phyloP scores from a whole-genome alignment of 2,329 filamentous ascomycete genomes.

The Coniella lustricola region DNA sequence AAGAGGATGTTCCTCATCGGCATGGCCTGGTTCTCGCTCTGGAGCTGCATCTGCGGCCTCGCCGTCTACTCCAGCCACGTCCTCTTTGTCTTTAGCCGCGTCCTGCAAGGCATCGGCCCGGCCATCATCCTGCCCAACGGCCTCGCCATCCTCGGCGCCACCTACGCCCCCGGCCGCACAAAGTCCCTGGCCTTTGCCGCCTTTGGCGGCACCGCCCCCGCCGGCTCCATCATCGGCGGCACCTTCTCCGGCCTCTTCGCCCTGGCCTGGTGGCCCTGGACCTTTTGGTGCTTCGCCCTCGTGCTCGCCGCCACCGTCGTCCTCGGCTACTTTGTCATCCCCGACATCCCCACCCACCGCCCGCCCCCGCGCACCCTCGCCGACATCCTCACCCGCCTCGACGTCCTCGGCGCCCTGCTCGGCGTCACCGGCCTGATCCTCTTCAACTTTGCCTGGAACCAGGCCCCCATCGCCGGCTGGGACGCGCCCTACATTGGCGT shows the following conservation, averaged over 20 bases:
- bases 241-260: constrained; percentile 25
- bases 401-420: constrained; percentile 19
- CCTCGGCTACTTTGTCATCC: constrained; percentile 19
- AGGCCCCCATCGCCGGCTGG: constrained; percentile 48
- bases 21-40: constrained; percentile 33
- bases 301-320: constrained; percentile 19
- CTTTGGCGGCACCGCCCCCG: constrained; percentile 27
- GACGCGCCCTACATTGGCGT: constrained; percentile 40
- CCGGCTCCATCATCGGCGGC: constrained; percentile 21
- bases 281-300: constrained; percentile 22
- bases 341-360: constrained; percentile 10
- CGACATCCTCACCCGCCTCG: constrained; percentile 18
- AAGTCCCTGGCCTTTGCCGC: constrained; percentile 27
- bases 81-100: constrained; percentile 40
- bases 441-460: constrained; percentile 54
- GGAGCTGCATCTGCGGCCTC: constrained; percentile 31
- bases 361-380: background rate
- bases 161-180: constrained; percentile 33
- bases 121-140: constrained; percentile 49
- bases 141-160: constrained; percentile 45
- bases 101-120: constrained; percentile 46
- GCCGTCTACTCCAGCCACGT: constrained; percentile 23
- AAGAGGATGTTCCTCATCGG: constrained; percentile 35
- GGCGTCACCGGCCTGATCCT: constrained; percentile 46
- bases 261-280: constrained; percentile 25